phyloP scores from a whole-genome alignment of 345 rosid species.

The Diplotaxis tenuifolia region DNA sequence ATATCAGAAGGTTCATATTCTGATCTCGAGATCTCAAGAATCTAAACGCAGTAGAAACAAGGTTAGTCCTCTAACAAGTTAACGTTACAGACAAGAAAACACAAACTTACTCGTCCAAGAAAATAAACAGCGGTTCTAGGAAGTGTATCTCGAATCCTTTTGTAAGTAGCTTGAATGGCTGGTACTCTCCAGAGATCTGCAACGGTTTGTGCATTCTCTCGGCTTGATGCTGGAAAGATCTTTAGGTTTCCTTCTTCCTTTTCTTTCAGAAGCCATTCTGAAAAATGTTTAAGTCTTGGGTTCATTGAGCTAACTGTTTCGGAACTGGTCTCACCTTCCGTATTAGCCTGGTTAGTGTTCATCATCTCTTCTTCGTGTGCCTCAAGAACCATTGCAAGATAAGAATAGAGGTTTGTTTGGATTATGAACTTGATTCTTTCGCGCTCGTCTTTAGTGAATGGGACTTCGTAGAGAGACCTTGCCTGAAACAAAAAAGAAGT shows the following conservation, averaged over 20 bases:
- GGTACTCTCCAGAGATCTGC: conserved; percentile 73
- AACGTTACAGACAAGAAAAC: conserved; percentile 7
- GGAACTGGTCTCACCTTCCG: conserved; percentile 37
- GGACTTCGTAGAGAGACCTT: conserved; percentile 57
- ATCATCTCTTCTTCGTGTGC: conserved; percentile 52
- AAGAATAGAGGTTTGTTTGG: conserved; percentile 71
- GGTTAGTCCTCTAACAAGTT: too few species aligned
- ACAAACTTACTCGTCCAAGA: conserved; percentile 61
- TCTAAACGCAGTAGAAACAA: conserved; percentile 43
- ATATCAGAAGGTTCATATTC: conserved; percentile 72
- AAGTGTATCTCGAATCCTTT: conserved; percentile 57
- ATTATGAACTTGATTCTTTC: conserved; percentile 63
- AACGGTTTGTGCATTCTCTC: conserved; percentile 62
- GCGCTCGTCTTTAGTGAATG: conserved; percentile 77
- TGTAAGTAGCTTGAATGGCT: conserved; percentile 78
- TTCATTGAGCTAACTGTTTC: conserved; percentile 46
- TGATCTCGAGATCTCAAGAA: conserved; percentile 66
- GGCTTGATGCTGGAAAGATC: conserved; percentile 58
- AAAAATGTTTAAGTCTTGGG: conserved; percentile 56
- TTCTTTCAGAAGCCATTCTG: conserved; percentile 68
- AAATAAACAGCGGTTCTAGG: conserved; percentile 78
- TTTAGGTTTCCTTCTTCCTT: conserved; percentile 73
- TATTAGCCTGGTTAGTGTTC: conserved; percentile 38
- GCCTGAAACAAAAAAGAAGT: conserved; percentile 57
- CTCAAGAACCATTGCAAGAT: conserved; percentile 71